These are phyloP conservation scores for Purshia tridentata DNA, from an alignment of 306 rosid genomes.

Conservation along the genomic window DNA sequence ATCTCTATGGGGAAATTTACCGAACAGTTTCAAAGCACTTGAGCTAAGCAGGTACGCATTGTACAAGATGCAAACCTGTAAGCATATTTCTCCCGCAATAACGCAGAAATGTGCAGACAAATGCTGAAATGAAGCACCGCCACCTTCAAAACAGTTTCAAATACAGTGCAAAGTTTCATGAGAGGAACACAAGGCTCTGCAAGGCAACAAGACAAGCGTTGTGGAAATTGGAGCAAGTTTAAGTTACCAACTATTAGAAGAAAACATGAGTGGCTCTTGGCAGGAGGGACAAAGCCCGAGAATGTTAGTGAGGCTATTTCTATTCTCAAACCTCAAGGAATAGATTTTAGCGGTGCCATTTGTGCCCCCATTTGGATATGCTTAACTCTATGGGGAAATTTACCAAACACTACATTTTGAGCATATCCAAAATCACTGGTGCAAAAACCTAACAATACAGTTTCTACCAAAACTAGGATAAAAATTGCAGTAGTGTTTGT, in stretches of 20 bases:
- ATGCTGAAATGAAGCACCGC: neutral
- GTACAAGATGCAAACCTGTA: conserved; percentile 20
- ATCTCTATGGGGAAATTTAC: conserved; percentile 20
- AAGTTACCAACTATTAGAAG: conserved; percentile 64
- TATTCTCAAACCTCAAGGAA: conserved; percentile 69
- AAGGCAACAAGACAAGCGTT: too few species aligned
- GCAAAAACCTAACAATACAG: too few species aligned
- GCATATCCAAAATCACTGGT: too few species aligned
- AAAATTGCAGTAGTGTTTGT: too few species aligned
- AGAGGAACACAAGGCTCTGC: neutral
- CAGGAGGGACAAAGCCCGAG: conserved; percentile 79
- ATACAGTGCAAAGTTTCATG: neutral
- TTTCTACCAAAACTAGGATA: too few species aligned
- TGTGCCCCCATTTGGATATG: too few species aligned
- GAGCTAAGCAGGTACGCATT: neutral
- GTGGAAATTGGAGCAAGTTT: conserved; percentile 74
- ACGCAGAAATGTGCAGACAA: neutral
- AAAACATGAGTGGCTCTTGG: conserved; percentile 92
- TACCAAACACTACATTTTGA: too few species aligned
- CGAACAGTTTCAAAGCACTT: conserved; percentile 29
- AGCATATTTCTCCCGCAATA: conserved; percentile 19
- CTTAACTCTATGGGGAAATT: too few species aligned
- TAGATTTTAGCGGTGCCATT: conserved; percentile 89
- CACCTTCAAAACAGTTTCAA: neutral
- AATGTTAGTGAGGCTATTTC: conserved; percentile 69